Base-by-base conservation (phyloP, 2,329 filamentous ascomycete genomes). In the Ophiostoma ulmi region DNA sequence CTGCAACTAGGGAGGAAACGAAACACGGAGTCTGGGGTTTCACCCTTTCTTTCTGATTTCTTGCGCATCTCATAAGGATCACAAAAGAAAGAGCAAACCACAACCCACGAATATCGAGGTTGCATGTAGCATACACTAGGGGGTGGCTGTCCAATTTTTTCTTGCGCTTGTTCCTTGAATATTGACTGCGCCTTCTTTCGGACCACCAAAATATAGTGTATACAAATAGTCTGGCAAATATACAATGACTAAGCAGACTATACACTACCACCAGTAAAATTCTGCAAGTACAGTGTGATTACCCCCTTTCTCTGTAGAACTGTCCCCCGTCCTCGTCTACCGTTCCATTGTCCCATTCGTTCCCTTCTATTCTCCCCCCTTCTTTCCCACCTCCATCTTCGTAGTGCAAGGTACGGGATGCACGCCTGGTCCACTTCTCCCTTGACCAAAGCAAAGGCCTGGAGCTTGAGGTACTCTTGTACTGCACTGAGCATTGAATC, bases 371-470 rank as follows among this genome's bases (percentile, higher is more conserved):
- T 65, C 63, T 64, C 22, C 38, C 63, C 26, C 22, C 38, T 48
- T 55, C 39, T 64, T 68, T 20, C 20, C 68, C 65, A 61, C 68
- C 17, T 52, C 52, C 52, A 70, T 72, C 63, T 71, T 72, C 73
- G 73, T 74, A 73, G 73, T 41, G 72, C 70, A 72, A 73, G 72
- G 73, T 71, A 74, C 73, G 71, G 71, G 48, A 70, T 31, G 58
- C 67, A 52, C 61, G 13, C 2, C 39, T 22, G 67, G 22, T 26
- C 69, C 71, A 70, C 63, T 68, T 68, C 65, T 65, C 10, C 39
- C n/a, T 14, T 58, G 52, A 7, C 14, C 8, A 44, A 44, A 17
- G 39, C 17, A 5, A 48, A 58, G 52, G 52, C 5, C 52, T 58
- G 52, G 52, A 58, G 44, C 52, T 4, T 22, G 8, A 58, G n/a